A percentile compares a stretch with the other conserved stretches of the same genome.
phyloP scores from a whole-genome alignment of 345 rosid species.

The Populus tremula region DNA sequence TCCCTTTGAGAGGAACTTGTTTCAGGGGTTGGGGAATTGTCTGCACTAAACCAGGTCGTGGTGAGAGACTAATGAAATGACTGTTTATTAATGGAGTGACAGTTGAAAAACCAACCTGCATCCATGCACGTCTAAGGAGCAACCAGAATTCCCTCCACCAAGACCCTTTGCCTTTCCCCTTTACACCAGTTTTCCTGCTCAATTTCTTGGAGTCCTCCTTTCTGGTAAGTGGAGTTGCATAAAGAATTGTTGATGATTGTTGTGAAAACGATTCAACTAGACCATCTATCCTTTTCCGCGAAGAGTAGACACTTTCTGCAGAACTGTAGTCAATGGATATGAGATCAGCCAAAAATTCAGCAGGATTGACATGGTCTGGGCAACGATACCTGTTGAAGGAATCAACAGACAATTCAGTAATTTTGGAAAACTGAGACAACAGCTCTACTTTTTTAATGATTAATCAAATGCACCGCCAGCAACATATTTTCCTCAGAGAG shows the following conservation, averaged over 20 bases:
- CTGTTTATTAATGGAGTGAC: neutral
- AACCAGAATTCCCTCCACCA: constrained; percentile 91
- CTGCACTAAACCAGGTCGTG: constrained; percentile 5
- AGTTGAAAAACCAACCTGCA: constrained; percentile 60
- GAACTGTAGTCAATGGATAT: constrained; percentile 90
- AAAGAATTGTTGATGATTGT: constrained; percentile 51
- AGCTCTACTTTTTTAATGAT: neutral
- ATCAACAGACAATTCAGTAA: constrained; percentile 11
- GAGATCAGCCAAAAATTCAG: constrained; percentile 97
- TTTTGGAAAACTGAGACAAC: constrained; percentile 6
- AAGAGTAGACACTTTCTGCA: constrained; percentile 66
- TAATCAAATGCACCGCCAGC: neutral
- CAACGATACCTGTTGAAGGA: constrained; percentile 65
- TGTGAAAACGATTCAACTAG: constrained; percentile 78
- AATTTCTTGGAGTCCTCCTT: constrained; percentile 35
- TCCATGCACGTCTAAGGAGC: constrained; percentile 92
- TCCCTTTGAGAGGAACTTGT: neutral
- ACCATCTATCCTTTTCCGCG: constrained; percentile 82
- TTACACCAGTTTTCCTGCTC: constrained; percentile 34
- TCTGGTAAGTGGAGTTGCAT: constrained; percentile 59
- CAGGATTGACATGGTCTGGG: constrained; percentile 91
- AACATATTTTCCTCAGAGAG: neutral
- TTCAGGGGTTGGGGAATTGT: neutral
- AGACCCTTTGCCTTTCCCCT: constrained; percentile 43
- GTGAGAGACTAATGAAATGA: constrained; percentile 1